Evolutionary conservation across 2,329 filamentous ascomycete species (phyloP).

Genomic region (Colletotrichum musicola): DNA sequence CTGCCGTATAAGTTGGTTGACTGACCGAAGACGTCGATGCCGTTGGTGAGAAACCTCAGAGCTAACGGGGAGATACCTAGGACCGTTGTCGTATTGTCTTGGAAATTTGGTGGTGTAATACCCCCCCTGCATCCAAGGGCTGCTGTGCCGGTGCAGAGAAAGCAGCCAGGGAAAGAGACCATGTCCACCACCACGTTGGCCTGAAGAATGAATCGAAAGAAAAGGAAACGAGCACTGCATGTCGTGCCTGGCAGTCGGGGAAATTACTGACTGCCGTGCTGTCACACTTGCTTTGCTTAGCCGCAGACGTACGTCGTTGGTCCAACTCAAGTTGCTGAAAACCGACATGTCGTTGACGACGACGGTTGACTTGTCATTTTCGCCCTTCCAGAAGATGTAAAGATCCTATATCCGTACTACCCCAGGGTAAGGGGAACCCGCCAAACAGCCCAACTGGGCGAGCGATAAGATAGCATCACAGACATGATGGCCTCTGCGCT

Average conservation of each 20-base stretch:
- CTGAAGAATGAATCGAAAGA: conserved; percentile 1
- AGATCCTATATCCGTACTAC: neutral
- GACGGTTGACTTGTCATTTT: neutral
- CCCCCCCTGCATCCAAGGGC: neutral
- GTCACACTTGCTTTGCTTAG: conserved; percentile 6
- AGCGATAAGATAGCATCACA: conserved; percentile 17
- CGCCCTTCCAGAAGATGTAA: no score
- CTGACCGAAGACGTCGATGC: conserved; percentile 1
- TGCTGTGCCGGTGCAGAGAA: conserved; percentile 13
- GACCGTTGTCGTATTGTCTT: neutral
- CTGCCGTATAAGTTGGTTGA: neutral
- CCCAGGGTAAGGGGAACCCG: neutral
- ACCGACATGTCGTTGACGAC: neutral
- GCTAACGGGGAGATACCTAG: neutral
- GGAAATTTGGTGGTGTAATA: neutral
- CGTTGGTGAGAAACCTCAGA: neutral
- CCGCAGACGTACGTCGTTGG: neutral
- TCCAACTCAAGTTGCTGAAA: neutral
- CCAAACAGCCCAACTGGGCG: neutral
- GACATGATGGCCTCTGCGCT: conserved; percentile 9
- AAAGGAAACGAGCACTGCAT: conserved; percentile 1
- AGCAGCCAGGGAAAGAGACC: conserved; percentile 1
- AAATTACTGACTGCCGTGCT: conserved; percentile 27
- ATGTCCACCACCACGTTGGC: conserved; percentile 16
- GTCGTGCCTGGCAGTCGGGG: conserved; percentile 3